Evolutionary conservation across 192 early-diverging fungal species (phyloP), one percentile per base, ranked within the genome.

Genomic region (Coemansia sp.): DNA sequence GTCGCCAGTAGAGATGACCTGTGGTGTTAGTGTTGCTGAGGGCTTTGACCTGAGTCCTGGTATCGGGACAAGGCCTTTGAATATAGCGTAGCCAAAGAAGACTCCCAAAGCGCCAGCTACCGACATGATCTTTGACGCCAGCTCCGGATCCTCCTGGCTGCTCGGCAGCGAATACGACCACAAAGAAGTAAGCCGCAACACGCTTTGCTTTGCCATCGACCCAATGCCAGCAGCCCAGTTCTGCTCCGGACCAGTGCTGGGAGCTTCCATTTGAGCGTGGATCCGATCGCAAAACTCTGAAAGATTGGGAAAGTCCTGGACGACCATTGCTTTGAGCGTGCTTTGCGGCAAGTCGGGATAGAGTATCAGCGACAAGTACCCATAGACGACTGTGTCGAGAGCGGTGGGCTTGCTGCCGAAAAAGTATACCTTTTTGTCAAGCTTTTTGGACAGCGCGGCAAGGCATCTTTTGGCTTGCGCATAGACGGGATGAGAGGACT

Each of bases 351-450:
- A 82, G 22, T 91, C 81, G n/a, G 94, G 88, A 39, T 88, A 89
- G 45, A 87, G 54, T 27, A 94, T 88, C 43, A 93, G 72, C n/a
- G 93, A 84, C 24, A 98, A 81, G 69, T 96, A 89, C 15, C 91
- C 93, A 74, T 90, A 98, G 11, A 86, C 91, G 36, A 95, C 80
- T 10, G 90, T 88, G 72, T 98, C 96, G 8, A 96, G 76, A 14
- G 90, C 86, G 11, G 88, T 87, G 3, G 93, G 88, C 11, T 86
- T 89, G 62, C 87, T 77, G 6, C 94, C 94, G 78, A 94, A 94
- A 65, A 98, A 93, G 70, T 89, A 98, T 1, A 86, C 81, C 59
- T 94, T 85, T 8, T 86, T 73, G 17, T 89, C 91, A 1, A 98
- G 80, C 84, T 93, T 93, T 11, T 72, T 80, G 25, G 89, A 85